Percentiles rank a stretch among this genome's conserved stretches.
Conservation (phyloP, 2,329 filamentous ascomycete species). For the Pestalotiopsis sp. region DNA sequence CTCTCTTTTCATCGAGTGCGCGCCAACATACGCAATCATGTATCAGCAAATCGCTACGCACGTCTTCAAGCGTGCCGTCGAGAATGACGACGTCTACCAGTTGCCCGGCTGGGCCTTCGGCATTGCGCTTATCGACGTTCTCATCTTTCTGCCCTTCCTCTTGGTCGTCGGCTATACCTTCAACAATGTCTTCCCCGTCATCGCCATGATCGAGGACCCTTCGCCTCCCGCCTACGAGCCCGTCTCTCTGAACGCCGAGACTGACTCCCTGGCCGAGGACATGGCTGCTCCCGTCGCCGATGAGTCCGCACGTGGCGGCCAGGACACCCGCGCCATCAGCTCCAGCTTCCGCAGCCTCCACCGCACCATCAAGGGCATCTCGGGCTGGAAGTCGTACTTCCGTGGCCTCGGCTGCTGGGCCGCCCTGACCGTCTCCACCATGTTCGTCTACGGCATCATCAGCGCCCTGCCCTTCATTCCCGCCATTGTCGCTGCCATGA, state of each 20-base stretch:
- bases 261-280: slow-evolving; percentile 37
- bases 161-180: slow-evolving; percentile 54
- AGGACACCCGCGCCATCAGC: slow-evolving; percentile 44
- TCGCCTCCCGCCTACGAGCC: slow-evolving; percentile 58
- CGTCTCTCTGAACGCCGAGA: slow-evolving; percentile 45
- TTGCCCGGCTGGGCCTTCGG: slow-evolving; percentile 43
- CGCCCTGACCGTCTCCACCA: slow-evolving; percentile 37
- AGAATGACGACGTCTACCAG: slow-evolving; percentile 29
- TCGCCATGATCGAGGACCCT: slow-evolving; percentile 63
- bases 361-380: slow-evolving; percentile 61
- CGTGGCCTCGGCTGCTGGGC: slow-evolving; percentile 64
- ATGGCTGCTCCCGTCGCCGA: slow-evolving; percentile 35
- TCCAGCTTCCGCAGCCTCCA: slow-evolving; percentile 54
- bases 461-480: slow-evolving; percentile 38
- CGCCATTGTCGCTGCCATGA: slow-evolving; percentile 49
- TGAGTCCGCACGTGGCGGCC: slow-evolving; percentile 36
- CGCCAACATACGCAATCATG: slow-evolving; percentile 24
- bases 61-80: slow-evolving; percentile 40
- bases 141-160: slow-evolving; percentile 49
- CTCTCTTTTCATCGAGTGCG: not conserved
- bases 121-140: slow-evolving; percentile 41
- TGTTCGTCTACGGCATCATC: slow-evolving; percentile 48
- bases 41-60: slow-evolving; percentile 36
- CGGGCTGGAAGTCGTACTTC: slow-evolving; percentile 69
- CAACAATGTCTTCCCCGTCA: slow-evolving; percentile 51